phyloP scores from a whole-genome alignment of 306 rosid species.

The Pyrus communis region DNA sequence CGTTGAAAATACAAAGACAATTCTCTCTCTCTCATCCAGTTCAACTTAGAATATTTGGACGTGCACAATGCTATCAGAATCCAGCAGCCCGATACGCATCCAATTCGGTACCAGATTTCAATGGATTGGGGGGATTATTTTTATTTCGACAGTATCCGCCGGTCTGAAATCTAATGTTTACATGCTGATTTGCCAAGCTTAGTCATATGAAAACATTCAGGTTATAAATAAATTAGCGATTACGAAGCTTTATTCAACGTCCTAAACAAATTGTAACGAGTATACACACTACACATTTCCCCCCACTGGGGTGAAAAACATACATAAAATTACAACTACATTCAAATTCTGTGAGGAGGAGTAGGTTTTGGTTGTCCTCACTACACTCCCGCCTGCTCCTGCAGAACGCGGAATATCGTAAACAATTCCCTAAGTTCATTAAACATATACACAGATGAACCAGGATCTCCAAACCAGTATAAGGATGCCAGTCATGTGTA shows the following conservation, averaged over 20 bases:
- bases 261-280: background rate
- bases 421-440: conserved; percentile 4
- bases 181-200: background rate
- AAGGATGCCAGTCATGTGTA: conserved; percentile 24
- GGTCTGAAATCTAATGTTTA: too few relatives aligned
- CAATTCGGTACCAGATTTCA: too few relatives aligned
- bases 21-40: background rate
- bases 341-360: background rate
- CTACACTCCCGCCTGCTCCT: background rate
- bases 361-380: background rate
- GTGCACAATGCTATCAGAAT: background rate
- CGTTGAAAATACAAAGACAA: too few relatives aligned
- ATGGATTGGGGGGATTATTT: too few relatives aligned
- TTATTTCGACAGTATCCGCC: too few relatives aligned
- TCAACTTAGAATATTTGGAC: background rate
- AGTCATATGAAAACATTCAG: background rate
- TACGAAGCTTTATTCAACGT: background rate
- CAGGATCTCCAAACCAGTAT: conserved; percentile 25
- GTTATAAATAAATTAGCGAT: background rate
- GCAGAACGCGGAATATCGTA: background rate
- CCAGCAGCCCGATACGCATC: background rate
- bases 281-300: background rate
- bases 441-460: conserved; percentile 33
- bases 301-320: background rate
- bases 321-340: background rate